Evolutionary conservation across 805 yeast species (phyloP), one percentile per base, ranked within the genome.

Genomic region (Debaryomyces tyrocola): DNA sequence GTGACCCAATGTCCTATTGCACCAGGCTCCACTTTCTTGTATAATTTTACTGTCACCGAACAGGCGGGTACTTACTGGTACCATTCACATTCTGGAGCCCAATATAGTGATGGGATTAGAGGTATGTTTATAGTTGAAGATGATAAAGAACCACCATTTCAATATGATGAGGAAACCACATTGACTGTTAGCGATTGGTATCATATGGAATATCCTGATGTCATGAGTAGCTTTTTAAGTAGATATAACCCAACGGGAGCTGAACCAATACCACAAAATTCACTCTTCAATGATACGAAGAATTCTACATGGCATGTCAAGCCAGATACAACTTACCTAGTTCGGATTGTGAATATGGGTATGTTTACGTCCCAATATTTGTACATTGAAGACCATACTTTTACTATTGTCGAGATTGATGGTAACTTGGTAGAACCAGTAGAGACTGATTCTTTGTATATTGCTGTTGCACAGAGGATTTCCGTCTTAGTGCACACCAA

Each of bases 201-300:
- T 72, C 96, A 90, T 64, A 76, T 77, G 39, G 64, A 67, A 42
- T 75, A 84, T 28, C 71, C 73, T 20, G 80, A 67, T 33, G 72
- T 86, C 54, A 69, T 75, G 52, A 70, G 76, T 14, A 48, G 57
- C 33, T 91, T 94, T 72, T 62, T 90, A 74, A 80, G 71, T 54
- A 64, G 84, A 51, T 83, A 76, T 73, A 94, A 94, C 69, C 99
- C 99, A 48, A 89, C 97, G 8, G 99, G 99, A 61, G 97, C 98
- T 37, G 99, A 94, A 72, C 99, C 99, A 43, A 84, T 94, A 56
- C 99, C 99, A 7, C 86, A 87, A 54, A 74, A 78, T 63, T 67
- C 87, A 56, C 77, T 94, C 57, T 74, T 90, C 66, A 92, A 92
- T 71, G 90, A 90, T 62, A 84, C 96, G 10, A 79, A 75, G 59